Evolutionary conservation across 768 basidiomycete species (phyloP), one percentile per base, ranked within the genome.

Genomic region (Suillus hirtellus): DNA sequence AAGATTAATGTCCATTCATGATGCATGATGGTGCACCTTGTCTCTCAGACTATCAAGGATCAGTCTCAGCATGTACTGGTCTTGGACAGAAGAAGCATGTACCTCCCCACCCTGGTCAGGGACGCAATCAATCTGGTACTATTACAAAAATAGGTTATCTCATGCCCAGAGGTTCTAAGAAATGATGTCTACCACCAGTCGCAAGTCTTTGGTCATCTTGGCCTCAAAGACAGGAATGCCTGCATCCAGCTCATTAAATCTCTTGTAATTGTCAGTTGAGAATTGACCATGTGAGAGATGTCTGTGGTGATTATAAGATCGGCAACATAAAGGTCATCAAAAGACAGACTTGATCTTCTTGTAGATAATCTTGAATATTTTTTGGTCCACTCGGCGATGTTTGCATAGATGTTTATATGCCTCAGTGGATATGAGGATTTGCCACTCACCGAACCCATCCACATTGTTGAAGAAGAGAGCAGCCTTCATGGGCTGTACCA

Each of bases 221-320:
- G 89, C 89, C 68, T 89, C 87, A 59, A 80, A 90, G 14, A 90
- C 80, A 0, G 89, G 86, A 3, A 90, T 72, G 1, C 81, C 81
- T 17, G 72, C 71, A 14, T 77, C 73, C 0, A 70, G 55, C 0
- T 80, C 80, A 27, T 78, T 84, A 17, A 90, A 74, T 7, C 81
- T 74, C 72, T 88, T 88, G 64, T 90, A 86, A 65, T 90, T 90
- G 61, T 87, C 85, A 11, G 79, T 77, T 0, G 89, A 89, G 67
- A 91, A 90, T 60, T 86, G 82, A 0, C 89, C 89, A 2, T 82
- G 80, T 0, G 89, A 91, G 11, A 92, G 79, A 64, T 90, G 86
- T 69, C 90, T 90, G 52, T 35, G 34, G 38, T 6, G 7, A 43
- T 4, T 3, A 49, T 63, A 46, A 64, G 38, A 21, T 52, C 7